phyloP scores from a whole-genome alignment of 306 rosid species.

The Castanospermum australe region DNA sequence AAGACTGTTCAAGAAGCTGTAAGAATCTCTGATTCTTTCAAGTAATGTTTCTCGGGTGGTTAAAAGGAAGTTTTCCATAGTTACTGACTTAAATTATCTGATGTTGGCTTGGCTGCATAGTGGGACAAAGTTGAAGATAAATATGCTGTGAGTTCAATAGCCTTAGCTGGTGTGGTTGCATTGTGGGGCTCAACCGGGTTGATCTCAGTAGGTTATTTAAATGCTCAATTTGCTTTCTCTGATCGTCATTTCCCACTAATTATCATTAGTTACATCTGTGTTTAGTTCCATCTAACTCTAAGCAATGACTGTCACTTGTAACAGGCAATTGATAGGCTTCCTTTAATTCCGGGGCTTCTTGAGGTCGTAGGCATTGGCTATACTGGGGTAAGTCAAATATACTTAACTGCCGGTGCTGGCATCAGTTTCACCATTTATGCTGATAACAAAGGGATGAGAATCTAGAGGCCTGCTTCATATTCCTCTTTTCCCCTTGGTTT shows the following conservation, averaged over 20 bases:
- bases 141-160: conserved; percentile 81
- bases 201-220: conserved; percentile 60
- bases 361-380: conserved; percentile 91
- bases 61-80: background rate
- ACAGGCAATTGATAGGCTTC: conserved; percentile 97
- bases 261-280: background rate
- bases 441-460: background rate
- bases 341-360: conserved; percentile 81
- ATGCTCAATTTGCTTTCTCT: background rate
- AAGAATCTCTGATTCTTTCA: conserved; percentile 8
- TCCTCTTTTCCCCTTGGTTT: background rate
- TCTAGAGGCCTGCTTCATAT: background rate
- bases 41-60: background rate
- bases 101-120: conserved; percentile 42
- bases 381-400: conserved; percentile 66
- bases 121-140: conserved; percentile 97
- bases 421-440: background rate
- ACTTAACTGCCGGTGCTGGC: background rate
- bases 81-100: conserved; percentile 4
- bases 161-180: conserved; percentile 56
- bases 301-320: conserved; percentile 12
- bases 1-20: conserved; percentile 71
- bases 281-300: background rate
- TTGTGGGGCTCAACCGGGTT: conserved; percentile 71
- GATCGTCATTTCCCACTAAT: background rate